Conservation (phyloP, 2,329 filamentous ascomycete genomes). For the Nemania diffusa region DNA sequence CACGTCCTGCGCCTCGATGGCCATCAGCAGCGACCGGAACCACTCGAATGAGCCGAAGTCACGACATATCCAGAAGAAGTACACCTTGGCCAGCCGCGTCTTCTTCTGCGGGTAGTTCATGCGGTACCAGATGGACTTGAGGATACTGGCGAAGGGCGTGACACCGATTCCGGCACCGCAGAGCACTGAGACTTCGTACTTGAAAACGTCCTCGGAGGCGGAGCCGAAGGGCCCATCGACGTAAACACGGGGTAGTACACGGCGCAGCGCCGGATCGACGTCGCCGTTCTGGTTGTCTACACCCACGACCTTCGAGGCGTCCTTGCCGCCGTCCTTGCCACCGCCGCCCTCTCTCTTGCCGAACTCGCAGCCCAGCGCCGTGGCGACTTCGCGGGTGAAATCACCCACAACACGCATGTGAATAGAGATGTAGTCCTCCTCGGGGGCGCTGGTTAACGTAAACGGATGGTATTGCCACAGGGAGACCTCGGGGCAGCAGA, state of each 20-base stretch:
- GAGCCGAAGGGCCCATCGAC: conserved; percentile 88
- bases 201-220: conserved; percentile 89
- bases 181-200: conserved; percentile 83
- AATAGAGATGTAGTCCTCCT: conserved; percentile 90
- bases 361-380: conserved; percentile 79
- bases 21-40: conserved; percentile 85
- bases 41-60: conserved; percentile 91
- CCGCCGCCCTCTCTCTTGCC: conserved; percentile 64
- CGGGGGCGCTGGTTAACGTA: conserved; percentile 84
- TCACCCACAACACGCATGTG: conserved; percentile 86
- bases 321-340: conserved; percentile 49
- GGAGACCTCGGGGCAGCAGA: conserved; percentile 86
- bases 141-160: conserved; percentile 86
- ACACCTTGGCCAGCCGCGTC: conserved; percentile 83
- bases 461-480: conserved; percentile 92
- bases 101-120: conserved; percentile 88
- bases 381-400: conserved; percentile 77
- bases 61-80: conserved; percentile 93
- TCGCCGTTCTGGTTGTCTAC: conserved; percentile 68
- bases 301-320: conserved; percentile 74
- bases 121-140: conserved; percentile 93
- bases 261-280: conserved; percentile 75
- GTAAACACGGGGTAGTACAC: conserved; percentile 81
- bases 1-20: conserved; percentile 87
- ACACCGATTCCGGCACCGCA: conserved; percentile 86